These are phyloP conservation scores for Agrostemma githago DNA, from an alignment of 148 eudicot genomes.

Conservation along the genomic window DNA sequence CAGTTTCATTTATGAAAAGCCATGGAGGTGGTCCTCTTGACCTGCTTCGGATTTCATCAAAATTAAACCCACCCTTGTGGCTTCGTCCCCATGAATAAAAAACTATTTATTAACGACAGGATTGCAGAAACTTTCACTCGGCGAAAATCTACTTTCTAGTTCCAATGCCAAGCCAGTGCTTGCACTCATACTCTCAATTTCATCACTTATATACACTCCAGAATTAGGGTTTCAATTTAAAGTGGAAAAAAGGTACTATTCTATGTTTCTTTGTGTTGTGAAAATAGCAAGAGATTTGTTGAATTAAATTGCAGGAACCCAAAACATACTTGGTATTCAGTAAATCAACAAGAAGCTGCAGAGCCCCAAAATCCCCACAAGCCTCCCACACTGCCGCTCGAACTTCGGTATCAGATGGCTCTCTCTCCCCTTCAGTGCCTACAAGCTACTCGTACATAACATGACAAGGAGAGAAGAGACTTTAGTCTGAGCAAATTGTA, in stretches of 20 bases:
- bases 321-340: slow-evolving; percentile 63
- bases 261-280: neutral
- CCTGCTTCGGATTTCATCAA: neutral
- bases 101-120: neutral
- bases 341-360: slow-evolving; percentile 89
- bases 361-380: slow-evolving; percentile 92
- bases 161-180: neutral
- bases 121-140: neutral
- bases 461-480: neutral
- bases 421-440: slow-evolving; percentile 63
- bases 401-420: slow-evolving; percentile 80
- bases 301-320: neutral
- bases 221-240: neutral
- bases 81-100: neutral
- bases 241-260: neutral
- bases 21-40: neutral
- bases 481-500: slow-evolving; percentile 1
- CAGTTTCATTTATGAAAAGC: neutral
- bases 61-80: neutral
- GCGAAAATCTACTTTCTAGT: neutral
- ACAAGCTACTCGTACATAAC: slow-evolving; percentile 52
- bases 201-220: neutral
- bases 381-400: slow-evolving; percentile 93
- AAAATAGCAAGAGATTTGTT: neutral
- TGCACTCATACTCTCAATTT: neutral